Evolutionary conservation across 1,284 basidiomycete species (phyloP), one percentile per base, ranked within the genome.

Genomic region (Puccinia triticina): DNA sequence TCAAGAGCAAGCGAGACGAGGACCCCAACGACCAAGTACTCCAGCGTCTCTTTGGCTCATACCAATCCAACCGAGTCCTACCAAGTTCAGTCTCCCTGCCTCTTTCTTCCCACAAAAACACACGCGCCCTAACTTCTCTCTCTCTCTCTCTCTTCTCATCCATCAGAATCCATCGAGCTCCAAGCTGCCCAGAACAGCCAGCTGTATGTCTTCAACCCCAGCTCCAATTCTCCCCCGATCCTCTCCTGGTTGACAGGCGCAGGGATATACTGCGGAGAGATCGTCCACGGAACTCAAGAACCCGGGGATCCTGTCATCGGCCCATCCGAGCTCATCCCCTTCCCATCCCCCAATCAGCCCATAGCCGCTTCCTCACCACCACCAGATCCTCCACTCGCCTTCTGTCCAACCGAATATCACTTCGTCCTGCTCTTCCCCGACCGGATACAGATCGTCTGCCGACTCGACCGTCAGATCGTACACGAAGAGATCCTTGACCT

Each of bases 391-490:
- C 93, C 93, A 1, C 86, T 92, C 12, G 93, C 94, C 3, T 91
- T 97, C 85, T 90, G 92, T 21, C 88, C 97, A 82, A 97, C 95
- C 0, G 93, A 96, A 86, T 97, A 95, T 87, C 96, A 99, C 86
- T 94, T 95, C 86, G 88, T 99, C 32, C 87, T 98, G 18, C 89
- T 99, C 0, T 98, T 95, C 87, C 88, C 89, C 50, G 93, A 96
- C 86, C 90, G 92, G 50, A 90, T 98, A 10, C 89, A 92, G 32
- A 94, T 91, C 5, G 90, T 98, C 55, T 93, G 93, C 76, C 90
- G 91, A 82, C 89, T 98, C 78, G 92, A 95, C 84, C 93, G 96
- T 84, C 91, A 91, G 83, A 87, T 93, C 32, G 91, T 93, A 4
- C 97, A 94, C 86, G 93, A 97, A 85, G 95, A 98, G 85, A 83